phyloP scores from a whole-genome alignment of 2,329 filamentous ascomycete species.

The Aureobasidium sp. region DNA sequence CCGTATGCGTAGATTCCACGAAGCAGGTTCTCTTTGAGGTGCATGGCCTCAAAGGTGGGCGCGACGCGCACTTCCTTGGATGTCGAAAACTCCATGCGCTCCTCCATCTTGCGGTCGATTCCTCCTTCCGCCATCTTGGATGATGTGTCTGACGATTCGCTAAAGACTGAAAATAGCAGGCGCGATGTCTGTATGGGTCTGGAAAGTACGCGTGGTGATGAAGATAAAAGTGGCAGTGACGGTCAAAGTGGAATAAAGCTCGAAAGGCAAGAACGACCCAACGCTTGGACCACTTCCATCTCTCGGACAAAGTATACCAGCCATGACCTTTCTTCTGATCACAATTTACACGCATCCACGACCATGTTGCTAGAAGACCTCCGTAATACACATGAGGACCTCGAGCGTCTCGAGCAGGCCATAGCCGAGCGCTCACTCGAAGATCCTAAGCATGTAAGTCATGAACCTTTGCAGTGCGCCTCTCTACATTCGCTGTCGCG shows the following conservation, averaged over 20 bases:
- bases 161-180: neutral
- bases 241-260: conserved; percentile 10
- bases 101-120: conserved; percentile 87
- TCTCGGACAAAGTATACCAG: neutral
- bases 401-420: conserved; percentile 91
- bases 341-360: neutral
- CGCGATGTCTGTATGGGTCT: neutral
- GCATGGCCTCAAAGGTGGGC: conserved; percentile 92
- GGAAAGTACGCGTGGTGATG: neutral
- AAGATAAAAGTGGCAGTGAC: neutral
- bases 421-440: conserved; percentile 83
- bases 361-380: conserved; percentile 84
- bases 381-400: conserved; percentile 87
- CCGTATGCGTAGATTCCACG: conserved; percentile 98
- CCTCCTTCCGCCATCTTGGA: conserved; percentile 79
- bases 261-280: conserved; percentile 4
- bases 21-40: conserved; percentile 92
- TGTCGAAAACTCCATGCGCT: conserved; percentile 96
- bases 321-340: neutral
- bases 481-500: neutral
- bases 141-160: neutral
- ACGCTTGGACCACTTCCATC: conserved; percentile 7
- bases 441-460: conserved; percentile 63
- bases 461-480: neutral
- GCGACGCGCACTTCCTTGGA: conserved; percentile 96